Evolutionary conservation across 257 asterid genomes (phyloP), one percentile per base, ranked within the genome.

Genomic region (Hygrophila difformis): DNA sequence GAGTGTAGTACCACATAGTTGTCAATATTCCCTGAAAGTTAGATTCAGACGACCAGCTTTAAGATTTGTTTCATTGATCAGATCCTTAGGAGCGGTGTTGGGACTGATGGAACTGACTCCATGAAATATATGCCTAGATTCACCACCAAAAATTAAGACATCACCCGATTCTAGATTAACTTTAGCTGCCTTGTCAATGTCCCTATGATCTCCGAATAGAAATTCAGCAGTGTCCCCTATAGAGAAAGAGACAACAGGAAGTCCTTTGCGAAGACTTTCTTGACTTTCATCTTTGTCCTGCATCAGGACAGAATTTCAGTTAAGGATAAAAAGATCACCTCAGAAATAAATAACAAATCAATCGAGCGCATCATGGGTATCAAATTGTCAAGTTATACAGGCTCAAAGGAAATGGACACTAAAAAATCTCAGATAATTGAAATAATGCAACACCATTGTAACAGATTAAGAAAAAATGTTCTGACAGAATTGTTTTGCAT

Each of bases 201-300:
- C 82, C 62, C 73, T 64, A 60, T 68, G 53, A 13, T 68, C 87
- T 49, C 86, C 75, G 45, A 35, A 78, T 12, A 72, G 62, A 63
- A 85, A 85, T 26, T 74, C 79, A 0, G 88, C 96, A 46, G 87
- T 44, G 63, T 82, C 92, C 18, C 96, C 96, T 5, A 85, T 51
- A 15, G 96, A 85, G 68, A 85, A 61, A n/a, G 96, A 85, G 19
- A 85, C 94, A 56, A 85, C 88, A 0, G 96, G 94, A 21, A 85
- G 78, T 49, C 79, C 57, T 54, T 47, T 70, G 0, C 11, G 17
- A n/a, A 85, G 57, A 58, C 96, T 85, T 64, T 76, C 81, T 36
- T 1, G 36, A 42, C 81, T 82, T 68, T 85, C 96, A 61, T 79
- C 88, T 70, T 74, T 85, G 51, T 82, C 94, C 96, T 84, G 72